phyloP scores from a whole-genome alignment of 2,329 filamentous ascomycete species.

The Cyclaneusma minus region DNA sequence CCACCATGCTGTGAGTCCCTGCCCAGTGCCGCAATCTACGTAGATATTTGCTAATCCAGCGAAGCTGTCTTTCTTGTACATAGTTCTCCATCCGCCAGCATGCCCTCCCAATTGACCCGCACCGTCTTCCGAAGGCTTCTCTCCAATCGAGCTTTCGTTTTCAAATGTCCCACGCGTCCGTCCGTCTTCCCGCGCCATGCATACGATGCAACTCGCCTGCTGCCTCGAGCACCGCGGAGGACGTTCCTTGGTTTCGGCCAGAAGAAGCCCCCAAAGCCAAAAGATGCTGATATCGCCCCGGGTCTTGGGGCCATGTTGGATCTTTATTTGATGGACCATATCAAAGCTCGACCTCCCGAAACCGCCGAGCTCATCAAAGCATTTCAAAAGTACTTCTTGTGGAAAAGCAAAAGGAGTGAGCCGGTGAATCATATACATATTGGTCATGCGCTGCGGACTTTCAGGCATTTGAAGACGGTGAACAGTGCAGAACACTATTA shows the following conservation, averaged over 20 bases:
- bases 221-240: conserved; percentile 22
- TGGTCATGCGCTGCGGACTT: conserved; percentile 38
- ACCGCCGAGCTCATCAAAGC: conserved; percentile 47
- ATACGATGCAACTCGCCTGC: conserved; percentile 24
- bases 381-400: conserved; percentile 46
- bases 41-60: no score
- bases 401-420: conserved; percentile 31
- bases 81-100: conserved; percentile 13
- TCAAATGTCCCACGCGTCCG: conserved; percentile 15
- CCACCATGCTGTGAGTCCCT: no score
- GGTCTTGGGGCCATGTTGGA: conserved; percentile 60
- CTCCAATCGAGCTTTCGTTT: conserved; percentile 26
- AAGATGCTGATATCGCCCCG: conserved; percentile 47
- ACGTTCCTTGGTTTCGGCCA: conserved; percentile 49
- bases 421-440: conserved; percentile 53
- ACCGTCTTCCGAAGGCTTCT: conserved; percentile 41
- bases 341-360: conserved; percentile 48
- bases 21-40: no score
- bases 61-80: conserved; percentile 1
- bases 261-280: conserved; percentile 41
- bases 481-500: conserved; percentile 7
- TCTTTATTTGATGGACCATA: conserved; percentile 44
- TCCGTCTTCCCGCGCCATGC: conserved; percentile 16
- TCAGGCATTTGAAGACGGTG: conserved; percentile 38
- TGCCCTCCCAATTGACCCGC: conserved; percentile 45